These are phyloP conservation scores for Fonsecaea pedrosoi DNA, from an alignment of 2,329 filamentous ascomycete species.

Conservation along the genomic window DNA sequence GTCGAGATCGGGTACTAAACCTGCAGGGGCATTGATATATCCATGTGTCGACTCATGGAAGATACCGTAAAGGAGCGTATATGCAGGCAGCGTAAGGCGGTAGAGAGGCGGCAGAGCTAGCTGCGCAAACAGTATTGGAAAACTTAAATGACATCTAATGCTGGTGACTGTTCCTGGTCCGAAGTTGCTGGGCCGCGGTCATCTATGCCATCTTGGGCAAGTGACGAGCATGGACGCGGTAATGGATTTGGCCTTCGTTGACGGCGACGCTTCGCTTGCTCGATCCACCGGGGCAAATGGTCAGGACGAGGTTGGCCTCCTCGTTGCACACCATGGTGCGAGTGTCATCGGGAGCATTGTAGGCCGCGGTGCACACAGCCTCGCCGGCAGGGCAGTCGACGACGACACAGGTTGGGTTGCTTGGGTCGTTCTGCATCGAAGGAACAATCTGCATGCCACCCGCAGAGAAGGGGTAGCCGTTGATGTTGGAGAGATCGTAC, in stretches of 20 bases:
- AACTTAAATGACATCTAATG: conserved; percentile 20
- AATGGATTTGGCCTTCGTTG: conserved; percentile 26
- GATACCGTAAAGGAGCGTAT: conserved; percentile 33
- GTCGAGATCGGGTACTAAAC: conserved; percentile 37
- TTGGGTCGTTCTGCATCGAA: conserved; percentile 36
- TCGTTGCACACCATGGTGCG: conserved; percentile 40
- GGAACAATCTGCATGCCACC: conserved; percentile 38
- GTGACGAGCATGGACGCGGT: conserved; percentile 39
- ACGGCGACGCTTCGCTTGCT: conserved; percentile 33
- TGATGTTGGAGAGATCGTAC: conserved; percentile 54
- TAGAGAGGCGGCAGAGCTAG: conserved; percentile 37
- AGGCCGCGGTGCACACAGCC: conserved; percentile 37
- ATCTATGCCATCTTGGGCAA: conserved; percentile 31
- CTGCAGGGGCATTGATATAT: conserved; percentile 34
- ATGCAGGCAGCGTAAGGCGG: conserved; percentile 33
- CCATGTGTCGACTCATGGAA: conserved; percentile 40
- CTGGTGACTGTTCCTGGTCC: conserved; percentile 11
- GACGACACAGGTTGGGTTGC: conserved; percentile 37
- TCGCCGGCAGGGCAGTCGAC: conserved; percentile 39
- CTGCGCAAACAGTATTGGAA: conserved; percentile 36
- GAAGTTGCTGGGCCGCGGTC: conserved; percentile 4
- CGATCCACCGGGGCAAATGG: conserved; percentile 38
- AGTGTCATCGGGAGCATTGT: conserved; percentile 39
- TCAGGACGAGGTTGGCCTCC: conserved; percentile 34
- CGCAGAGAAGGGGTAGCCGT: conserved; percentile 50